Percentiles rank a stretch among this genome's conserved stretches.
Evolutionary conservation across 1,139 yeast species (phyloP).

Genomic region (Pichia sp.): DNA sequence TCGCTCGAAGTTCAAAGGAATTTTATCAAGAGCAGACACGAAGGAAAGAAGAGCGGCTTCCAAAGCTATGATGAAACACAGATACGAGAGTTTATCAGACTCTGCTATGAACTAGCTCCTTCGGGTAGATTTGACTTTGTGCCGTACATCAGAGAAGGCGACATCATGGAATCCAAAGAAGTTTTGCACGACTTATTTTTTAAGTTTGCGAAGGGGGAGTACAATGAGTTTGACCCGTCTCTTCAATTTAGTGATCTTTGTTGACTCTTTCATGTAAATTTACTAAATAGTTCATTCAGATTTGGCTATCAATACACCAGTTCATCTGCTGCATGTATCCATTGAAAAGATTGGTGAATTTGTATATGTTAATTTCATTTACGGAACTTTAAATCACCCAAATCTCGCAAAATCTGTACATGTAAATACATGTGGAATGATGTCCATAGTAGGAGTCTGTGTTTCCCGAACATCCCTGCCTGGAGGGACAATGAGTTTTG

Average conservation of each 20-base stretch:
- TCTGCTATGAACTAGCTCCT: constrained; percentile 25
- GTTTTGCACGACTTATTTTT: constrained; percentile 12
- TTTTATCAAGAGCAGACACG: constrained; percentile 18
- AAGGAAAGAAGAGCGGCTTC: constrained; percentile 22
- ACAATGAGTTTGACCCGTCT: constrained; percentile 1
- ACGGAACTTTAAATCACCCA: not conserved
- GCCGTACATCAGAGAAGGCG: constrained; percentile 8
- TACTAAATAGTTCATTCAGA: too few relatives aligned
- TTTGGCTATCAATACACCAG: too few relatives aligned
- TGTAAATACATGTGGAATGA: not conserved
- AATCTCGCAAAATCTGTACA: not conserved
- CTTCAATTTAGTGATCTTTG: too few relatives aligned
- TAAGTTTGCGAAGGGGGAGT: constrained; percentile 13
- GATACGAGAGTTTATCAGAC: constrained; percentile 26
- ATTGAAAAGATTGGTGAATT: too few relatives aligned
- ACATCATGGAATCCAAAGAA: constrained; percentile 8
- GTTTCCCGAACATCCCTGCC: not conserved
- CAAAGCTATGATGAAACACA: constrained; percentile 28
- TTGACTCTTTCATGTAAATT: too few relatives aligned
- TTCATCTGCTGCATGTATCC: too few relatives aligned
- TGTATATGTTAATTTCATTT: not conserved
- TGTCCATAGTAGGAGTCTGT: not conserved
- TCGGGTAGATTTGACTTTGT: constrained; percentile 21
- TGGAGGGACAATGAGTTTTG: not conserved
- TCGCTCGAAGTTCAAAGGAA: constrained; percentile 18